phyloP scores from a whole-genome alignment of 2,329 filamentous ascomycete genomes.

The Aspergillus proliferans region DNA sequence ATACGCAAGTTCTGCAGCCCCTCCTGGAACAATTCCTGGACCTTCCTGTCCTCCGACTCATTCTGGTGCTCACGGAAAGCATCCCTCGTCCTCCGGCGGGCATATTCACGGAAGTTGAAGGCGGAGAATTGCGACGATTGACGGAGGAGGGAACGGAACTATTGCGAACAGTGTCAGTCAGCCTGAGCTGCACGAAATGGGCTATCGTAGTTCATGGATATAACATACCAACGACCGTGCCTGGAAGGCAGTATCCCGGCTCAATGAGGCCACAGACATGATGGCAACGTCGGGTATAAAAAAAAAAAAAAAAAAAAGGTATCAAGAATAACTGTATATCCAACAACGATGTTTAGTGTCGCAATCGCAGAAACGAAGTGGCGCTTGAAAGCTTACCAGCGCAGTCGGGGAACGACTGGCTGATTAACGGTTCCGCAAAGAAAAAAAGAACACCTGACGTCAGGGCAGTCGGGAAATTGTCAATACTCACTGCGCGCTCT shows the following conservation, averaged over 20 bases:
- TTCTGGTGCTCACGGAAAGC: constrained; percentile 75
- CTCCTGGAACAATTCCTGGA: constrained; percentile 86
- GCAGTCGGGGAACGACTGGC: background rate
- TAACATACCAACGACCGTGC: constrained; percentile 41
- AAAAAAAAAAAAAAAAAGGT: background rate
- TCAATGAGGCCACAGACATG: constrained; percentile 41
- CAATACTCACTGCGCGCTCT: background rate
- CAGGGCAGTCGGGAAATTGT: constrained; percentile 3
- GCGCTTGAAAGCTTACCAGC: background rate
- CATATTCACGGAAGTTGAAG: constrained; percentile 98
- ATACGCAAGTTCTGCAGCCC: constrained; percentile 80
- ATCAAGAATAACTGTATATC: background rate
- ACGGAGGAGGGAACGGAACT: constrained; percentile 91
- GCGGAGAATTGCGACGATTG: constrained; percentile 80
- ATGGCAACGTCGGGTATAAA: constrained; percentile 11
- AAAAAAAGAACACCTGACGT: constrained; percentile 1
- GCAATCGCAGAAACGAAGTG: background rate
- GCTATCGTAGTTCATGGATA: background rate
- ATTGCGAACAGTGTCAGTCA: constrained; percentile 1
- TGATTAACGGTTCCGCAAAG: constrained; percentile 2
- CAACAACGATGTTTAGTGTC: background rate
- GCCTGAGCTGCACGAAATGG: background rate
- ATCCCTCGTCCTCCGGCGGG: constrained; percentile 81
- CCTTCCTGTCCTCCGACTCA: constrained; percentile 65
- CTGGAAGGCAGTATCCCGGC: constrained; percentile 41